These are phyloP conservation scores for Begonia masoniana DNA, from an alignment of 306 rosid genomes.

Conservation along the genomic window DNA sequence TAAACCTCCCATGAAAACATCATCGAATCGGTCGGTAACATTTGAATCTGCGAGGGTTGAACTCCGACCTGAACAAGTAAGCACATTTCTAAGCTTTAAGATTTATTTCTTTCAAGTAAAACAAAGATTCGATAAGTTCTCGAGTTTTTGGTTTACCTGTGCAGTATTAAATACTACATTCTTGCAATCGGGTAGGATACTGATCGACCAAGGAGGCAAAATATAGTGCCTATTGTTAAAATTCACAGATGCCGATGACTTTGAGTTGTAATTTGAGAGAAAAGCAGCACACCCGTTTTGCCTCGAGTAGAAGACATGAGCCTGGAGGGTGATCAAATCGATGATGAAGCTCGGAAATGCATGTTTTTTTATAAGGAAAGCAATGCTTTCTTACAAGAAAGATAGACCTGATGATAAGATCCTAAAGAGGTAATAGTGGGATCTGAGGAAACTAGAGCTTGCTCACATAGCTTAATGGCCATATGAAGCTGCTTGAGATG, in stretches of 20 bases:
- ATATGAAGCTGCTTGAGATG: constrained; percentile 78
- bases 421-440: constrained; percentile 62
- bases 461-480: constrained; percentile 72
- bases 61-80: constrained; percentile 44
- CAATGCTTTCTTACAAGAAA: neutral
- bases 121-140: too few species aligned
- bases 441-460: constrained; percentile 76
- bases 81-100: too few species aligned
- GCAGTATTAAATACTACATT: constrained; percentile 77
- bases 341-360: neutral
- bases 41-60: constrained; percentile 43
- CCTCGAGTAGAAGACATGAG: constrained; percentile 59
- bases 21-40: constrained; percentile 45
- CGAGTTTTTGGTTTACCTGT: constrained; percentile 27
- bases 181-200: constrained; percentile 93
- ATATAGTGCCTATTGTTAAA: constrained; percentile 62
- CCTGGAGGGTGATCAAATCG: constrained; percentile 24
- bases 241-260: constrained; percentile 43
- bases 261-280: constrained; percentile 53
- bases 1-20: constrained; percentile 64
- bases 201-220: constrained; percentile 94
- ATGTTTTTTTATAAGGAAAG: too few species aligned
- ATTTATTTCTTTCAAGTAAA: too few species aligned
- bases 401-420: constrained; percentile 56
- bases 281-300: constrained; percentile 68